Base-by-base conservation (phyloP, 352 stramenopile species). In the Pythium sukuiense region DNA sequence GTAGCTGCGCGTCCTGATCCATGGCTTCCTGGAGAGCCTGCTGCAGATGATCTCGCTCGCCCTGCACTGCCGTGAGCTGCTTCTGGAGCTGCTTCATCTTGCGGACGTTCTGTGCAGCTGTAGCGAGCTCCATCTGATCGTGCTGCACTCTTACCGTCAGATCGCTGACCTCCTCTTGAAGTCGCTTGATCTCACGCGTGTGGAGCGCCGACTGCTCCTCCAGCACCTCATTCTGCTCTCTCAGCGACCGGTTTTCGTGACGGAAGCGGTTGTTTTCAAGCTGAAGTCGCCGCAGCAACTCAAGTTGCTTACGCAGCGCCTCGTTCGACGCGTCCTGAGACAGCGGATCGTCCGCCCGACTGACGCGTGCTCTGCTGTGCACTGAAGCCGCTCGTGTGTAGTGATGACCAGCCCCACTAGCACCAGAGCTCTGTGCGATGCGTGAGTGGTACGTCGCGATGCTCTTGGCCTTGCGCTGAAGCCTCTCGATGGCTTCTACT, bases 211-310 rank as follows among this genome's bases (percentile, higher is more conserved):
- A 70, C 14, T 76, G 73, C 58, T 86, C 77, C 48, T 81, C 72
- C 0, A 91, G 61, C 16, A 68, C 63, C 11, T 80, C 71, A 30
- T 85, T 81, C 41, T 80, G 72, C 27, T 85, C 81, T 16, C 78
- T 67, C 20, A 86, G 63, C 2, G 73, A 67, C 8, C 77, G 71
- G 3, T 68, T 67, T 39, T 92, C 83, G 37, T 80, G 74, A 12
- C 81, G 80, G 39, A 92, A 88, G 49, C 81, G 79, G 53, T 86
- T 89, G 67, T 92, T 92, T 46, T 92, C 83, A 7, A 88, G 60
- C 57, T 92, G 81, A 3, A 92, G 70, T 0, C 83, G 79, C 16
- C 81, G 76, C n/a, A 92, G 56, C 7, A 92, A 71, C 66, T 92
- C 81, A 26, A 90, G 65, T 37, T 92, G 83, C 43, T 85, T 85